Evolutionary conservation across 495 filamentous ascomycete species (phyloP).

Genomic region (Gamarada debralockiae): DNA sequence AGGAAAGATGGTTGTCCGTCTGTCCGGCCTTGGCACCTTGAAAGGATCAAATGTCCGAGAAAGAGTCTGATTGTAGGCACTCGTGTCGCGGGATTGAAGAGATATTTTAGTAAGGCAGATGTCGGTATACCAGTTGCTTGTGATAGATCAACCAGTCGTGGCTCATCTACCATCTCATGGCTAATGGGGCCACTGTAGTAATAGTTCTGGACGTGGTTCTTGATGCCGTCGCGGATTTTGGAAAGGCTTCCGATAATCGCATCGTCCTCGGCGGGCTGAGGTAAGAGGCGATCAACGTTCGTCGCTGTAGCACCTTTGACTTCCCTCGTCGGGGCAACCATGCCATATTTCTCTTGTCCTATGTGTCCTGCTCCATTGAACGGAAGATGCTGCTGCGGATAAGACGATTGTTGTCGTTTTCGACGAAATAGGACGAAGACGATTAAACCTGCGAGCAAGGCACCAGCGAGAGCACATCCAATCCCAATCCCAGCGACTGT

Average conservation of each 20-base stretch:
- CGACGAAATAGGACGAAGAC: conserved; percentile 12
- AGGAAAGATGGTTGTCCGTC: too few relatives aligned
- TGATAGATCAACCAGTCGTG: conserved; percentile 20
- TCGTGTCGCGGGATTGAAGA: too few relatives aligned
- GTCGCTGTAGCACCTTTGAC: background rate
- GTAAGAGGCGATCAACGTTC: conserved; percentile 5
- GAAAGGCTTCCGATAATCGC: conserved; percentile 29
- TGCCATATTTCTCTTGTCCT: conserved; percentile 14
- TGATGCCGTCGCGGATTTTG: conserved; percentile 30
- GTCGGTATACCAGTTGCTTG: conserved; percentile 13
- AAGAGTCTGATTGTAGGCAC: too few relatives aligned
- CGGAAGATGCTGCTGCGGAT: background rate
- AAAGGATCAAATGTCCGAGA: too few relatives aligned
- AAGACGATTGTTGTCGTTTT: background rate
- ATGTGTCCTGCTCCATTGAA: background rate
- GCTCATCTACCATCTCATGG: conserved; percentile 16
- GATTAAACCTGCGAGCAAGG: conserved; percentile 19
- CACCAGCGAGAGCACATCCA: conserved; percentile 20
- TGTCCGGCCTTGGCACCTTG: too few relatives aligned
- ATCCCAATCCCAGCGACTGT: conserved; percentile 25
- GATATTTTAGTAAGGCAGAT: conserved; percentile 7
- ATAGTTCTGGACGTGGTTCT: conserved; percentile 38
- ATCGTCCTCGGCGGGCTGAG: conserved; percentile 25
- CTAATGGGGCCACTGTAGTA: conserved; percentile 24
- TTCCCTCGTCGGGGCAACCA: conserved; percentile 22